These are phyloP conservation scores for Aspergillus sp. DNA, from an alignment of 2,329 filamentous ascomycete genomes.

Conservation along the genomic window DNA sequence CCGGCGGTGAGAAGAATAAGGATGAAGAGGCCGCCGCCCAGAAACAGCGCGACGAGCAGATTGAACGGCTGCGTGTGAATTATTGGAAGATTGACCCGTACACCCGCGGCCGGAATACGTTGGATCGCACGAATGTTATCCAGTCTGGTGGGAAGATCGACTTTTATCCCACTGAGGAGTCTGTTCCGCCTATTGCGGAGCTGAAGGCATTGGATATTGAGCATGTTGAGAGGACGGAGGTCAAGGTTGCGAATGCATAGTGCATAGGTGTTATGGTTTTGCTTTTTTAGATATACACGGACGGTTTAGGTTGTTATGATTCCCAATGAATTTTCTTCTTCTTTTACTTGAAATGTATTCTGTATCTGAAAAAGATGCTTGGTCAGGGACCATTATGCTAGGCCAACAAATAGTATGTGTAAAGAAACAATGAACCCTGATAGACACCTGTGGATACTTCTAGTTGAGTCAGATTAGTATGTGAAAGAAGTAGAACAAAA, in stretches of 20 bases:
- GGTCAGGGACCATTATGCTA: no score
- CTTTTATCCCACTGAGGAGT: constrained; percentile 58
- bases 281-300: constrained; percentile 1
- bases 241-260: constrained; percentile 11
- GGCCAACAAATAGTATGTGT: no score
- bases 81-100: constrained; percentile 93
- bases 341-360: not conserved
- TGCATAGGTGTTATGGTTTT: not conserved
- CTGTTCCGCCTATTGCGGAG: constrained; percentile 1
- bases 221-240: constrained; percentile 18
- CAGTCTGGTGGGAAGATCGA: constrained; percentile 64
- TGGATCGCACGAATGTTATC: constrained; percentile 77
- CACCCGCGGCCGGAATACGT: constrained; percentile 72
- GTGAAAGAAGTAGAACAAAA: no score
- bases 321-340: constrained; percentile 6
- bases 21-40: constrained; percentile 51
- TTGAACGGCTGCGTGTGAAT: constrained; percentile 64
- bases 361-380: no score
- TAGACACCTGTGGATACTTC: no score
- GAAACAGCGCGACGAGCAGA: constrained; percentile 60
- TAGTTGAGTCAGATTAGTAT: no score
- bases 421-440: no score
- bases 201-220: constrained; percentile 17
- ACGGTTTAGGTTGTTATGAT: constrained; percentile 8
- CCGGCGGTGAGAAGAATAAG: constrained; percentile 43